Evolutionary conservation across 305 asterid species (phyloP).

Genomic region (Petunia hybrid): DNA sequence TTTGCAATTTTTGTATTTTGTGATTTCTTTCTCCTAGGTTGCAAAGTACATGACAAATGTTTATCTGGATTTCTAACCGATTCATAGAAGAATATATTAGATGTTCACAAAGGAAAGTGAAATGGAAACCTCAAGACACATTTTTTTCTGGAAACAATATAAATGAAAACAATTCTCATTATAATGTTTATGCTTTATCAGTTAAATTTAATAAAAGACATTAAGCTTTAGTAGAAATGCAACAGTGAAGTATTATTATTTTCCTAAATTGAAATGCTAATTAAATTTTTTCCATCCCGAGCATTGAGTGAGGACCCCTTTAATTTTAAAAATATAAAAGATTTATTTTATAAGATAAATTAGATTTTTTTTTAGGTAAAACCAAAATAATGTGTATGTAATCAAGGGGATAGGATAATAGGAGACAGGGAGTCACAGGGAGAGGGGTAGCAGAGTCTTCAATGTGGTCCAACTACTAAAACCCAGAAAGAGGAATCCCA

Average conservation of each 20-base stretch:
- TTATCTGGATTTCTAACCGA: too few species aligned
- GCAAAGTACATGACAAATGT: not conserved
- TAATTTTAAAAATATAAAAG: not conserved
- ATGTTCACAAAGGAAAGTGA: too few species aligned
- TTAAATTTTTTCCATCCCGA: not conserved
- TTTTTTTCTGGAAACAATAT: too few species aligned
- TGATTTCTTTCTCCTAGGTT: not conserved
- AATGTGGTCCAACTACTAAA: conserved; percentile 29
- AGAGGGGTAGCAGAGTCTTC: conserved; percentile 22
- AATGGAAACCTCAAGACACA: too few species aligned
- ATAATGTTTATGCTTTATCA: too few species aligned
- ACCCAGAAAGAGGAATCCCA: conserved; percentile 31
- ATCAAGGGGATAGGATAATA: conserved; percentile 7
- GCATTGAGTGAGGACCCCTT: not conserved
- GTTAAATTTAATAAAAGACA: too few species aligned
- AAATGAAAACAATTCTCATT: too few species aligned
- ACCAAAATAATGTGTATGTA: not conserved
- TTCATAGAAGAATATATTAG: too few species aligned
- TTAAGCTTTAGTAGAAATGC: too few species aligned
- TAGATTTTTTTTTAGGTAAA: not conserved
- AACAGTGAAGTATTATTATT: too few species aligned
- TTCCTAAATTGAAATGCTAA: not conserved
- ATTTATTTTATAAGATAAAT: not conserved
- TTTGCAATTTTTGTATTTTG: too few species aligned
- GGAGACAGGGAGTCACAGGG: conserved; percentile 20